phyloP scores from a whole-genome alignment of 352 stramenopile genomes.

The Globisporangium paddicum region DNA sequence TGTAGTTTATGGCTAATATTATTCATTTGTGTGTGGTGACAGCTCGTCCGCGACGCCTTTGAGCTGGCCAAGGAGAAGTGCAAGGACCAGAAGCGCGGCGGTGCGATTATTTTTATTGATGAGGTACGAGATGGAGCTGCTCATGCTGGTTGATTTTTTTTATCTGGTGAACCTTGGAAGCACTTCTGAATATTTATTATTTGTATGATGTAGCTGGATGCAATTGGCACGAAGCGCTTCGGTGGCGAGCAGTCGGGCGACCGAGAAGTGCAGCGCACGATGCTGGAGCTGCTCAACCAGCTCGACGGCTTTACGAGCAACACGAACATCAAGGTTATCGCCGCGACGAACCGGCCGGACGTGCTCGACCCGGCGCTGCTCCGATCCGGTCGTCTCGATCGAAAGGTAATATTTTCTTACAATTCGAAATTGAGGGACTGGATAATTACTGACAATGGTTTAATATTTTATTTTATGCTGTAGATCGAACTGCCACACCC shows the following conservation, averaged over 20 bases:
- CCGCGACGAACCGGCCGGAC: slow-evolving; percentile 95
- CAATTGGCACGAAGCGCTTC: slow-evolving; percentile 98
- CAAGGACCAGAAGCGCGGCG: slow-evolving; percentile 83
- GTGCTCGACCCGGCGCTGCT: slow-evolving; percentile 96
- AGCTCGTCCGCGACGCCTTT: slow-evolving; percentile 98
- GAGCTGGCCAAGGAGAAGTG: slow-evolving; percentile 94
- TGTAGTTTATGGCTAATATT: not conserved
- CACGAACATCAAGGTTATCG: slow-evolving; percentile 99
- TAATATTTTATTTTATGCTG: not conserved
- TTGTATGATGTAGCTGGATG: slow-evolving; percentile 83
- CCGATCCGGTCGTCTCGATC: slow-evolving; percentile 88
- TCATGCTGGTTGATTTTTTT: not conserved
- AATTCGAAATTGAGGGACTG: not conserved
- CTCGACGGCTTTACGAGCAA: slow-evolving; percentile 98
- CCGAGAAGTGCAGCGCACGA: slow-evolving; percentile 97
- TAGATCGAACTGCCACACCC: slow-evolving; percentile 98
- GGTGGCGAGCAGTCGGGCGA: slow-evolving; percentile 96
- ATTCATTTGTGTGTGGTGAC: not conserved
- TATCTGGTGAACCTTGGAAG: not conserved
- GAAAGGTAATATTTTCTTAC: slow-evolving; percentile 88
- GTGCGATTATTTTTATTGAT: slow-evolving; percentile 99
- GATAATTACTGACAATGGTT: not conserved
- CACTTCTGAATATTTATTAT: not conserved
- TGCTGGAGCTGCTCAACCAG: slow-evolving; percentile 98
- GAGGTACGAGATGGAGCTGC: slow-evolving; percentile 53